These are phyloP conservation scores for Exsudoporus frostii DNA, from an alignment of 768 basidiomycete species.

Conservation along the genomic window DNA sequence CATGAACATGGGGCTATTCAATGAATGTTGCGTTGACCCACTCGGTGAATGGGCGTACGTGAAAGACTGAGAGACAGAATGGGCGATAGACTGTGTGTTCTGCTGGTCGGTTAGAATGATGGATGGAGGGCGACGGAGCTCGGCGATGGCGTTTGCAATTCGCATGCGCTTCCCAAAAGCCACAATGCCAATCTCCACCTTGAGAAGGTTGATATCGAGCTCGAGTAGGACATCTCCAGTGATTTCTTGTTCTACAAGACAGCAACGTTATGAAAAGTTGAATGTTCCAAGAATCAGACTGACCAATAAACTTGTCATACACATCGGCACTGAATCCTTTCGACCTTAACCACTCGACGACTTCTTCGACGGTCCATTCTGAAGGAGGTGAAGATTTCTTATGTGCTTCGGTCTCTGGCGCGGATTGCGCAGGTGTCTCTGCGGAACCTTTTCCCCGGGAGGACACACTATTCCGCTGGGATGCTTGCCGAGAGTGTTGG, in stretches of 20 bases:
- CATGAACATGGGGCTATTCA: slow-evolving; percentile 38
- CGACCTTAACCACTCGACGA: slow-evolving; percentile 79
- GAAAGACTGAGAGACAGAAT: slow-evolving; percentile 31
- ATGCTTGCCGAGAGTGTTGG: slow-evolving; percentile 30
- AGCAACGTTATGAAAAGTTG: background rate
- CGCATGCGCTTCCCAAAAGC: slow-evolving; percentile 94
- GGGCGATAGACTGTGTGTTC: slow-evolving; percentile 29
- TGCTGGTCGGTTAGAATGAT: slow-evolving; percentile 51
- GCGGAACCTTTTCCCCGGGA: slow-evolving; percentile 26
- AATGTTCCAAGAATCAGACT: slow-evolving; percentile 21
- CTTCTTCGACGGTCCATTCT: slow-evolving; percentile 87
- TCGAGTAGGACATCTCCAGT: slow-evolving; percentile 96
- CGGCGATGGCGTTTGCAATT: slow-evolving; percentile 88
- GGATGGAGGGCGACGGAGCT: slow-evolving; percentile 74
- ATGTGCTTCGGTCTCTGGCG: slow-evolving; percentile 18
- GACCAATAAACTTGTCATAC: slow-evolving; percentile 83
- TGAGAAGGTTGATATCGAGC: slow-evolving; percentile 87
- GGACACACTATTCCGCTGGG: slow-evolving; percentile 43
- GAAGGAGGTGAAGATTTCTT: slow-evolving; percentile 47
- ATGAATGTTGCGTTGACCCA: slow-evolving; percentile 44
- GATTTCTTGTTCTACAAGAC: slow-evolving; percentile 87
- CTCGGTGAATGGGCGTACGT: slow-evolving; percentile 32
- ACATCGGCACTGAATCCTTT: slow-evolving; percentile 86
- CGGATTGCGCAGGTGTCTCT: slow-evolving; percentile 14
- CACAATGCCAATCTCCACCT: slow-evolving; percentile 87